phyloP scores from a whole-genome alignment of 1,284 basidiomycete genomes.

The Phenoliferia sp. region DNA sequence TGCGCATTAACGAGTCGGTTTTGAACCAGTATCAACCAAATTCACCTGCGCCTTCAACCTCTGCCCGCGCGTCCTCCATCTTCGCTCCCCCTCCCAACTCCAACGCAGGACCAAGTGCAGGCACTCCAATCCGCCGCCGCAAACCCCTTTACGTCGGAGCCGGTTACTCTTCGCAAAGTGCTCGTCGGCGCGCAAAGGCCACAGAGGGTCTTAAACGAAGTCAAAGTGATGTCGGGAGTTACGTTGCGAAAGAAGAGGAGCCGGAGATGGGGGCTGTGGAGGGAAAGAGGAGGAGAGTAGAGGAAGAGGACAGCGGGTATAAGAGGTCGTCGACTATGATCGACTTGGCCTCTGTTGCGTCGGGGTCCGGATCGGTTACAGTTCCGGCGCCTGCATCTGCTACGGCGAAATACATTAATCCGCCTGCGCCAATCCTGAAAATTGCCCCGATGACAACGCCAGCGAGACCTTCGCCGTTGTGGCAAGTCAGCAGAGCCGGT shows the following conservation, averaged over 20 bases:
- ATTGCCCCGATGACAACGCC: slow-evolving; percentile 8
- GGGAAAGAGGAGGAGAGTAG: slow-evolving; percentile 21
- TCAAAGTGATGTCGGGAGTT: slow-evolving; percentile 6
- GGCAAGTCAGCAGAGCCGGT: slow-evolving; percentile 29
- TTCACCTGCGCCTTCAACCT: background rate
- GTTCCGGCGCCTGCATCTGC: background rate
- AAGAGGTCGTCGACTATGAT: slow-evolving; percentile 10
- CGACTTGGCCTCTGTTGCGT: background rate
- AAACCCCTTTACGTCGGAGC: slow-evolving; percentile 31
- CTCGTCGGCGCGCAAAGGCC: slow-evolving; percentile 5
- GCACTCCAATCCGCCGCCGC: slow-evolving; percentile 10
- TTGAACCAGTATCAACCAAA: background rate
- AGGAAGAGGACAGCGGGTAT: slow-evolving; percentile 3
- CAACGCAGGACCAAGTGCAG: background rate
- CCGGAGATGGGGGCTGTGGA: background rate
- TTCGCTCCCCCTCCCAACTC: background rate
- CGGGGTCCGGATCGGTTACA: background rate
- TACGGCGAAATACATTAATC: too few species aligned
- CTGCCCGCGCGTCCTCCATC: background rate
- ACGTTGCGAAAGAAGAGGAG: background rate
- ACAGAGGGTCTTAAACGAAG: background rate
- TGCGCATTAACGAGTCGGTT: too few species aligned
- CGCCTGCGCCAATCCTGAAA: background rate
- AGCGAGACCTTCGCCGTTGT: slow-evolving; percentile 20
- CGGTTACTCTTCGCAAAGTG: slow-evolving; percentile 20